Evolutionary conservation across 805 yeast genomes (phyloP).

Genomic region (Starmera quercuum): DNA sequence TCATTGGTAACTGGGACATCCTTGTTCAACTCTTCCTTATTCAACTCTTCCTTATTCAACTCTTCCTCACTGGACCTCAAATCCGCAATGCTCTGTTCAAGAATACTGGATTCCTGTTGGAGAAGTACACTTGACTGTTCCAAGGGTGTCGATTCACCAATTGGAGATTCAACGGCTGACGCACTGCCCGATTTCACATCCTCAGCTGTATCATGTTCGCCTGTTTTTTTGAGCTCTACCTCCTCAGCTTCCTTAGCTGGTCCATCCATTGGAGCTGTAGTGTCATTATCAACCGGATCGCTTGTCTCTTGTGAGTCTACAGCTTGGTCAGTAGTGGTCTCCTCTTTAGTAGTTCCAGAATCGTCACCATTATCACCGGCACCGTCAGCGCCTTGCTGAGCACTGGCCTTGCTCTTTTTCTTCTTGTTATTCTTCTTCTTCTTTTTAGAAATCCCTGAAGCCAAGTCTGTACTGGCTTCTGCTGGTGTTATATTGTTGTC

Average conservation of each 20-base stretch:
- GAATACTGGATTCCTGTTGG: not conserved
- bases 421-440: constrained; percentile 9
- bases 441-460: constrained; percentile 1
- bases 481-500: not conserved
- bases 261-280: no score
- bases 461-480: no score
- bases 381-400: not conserved
- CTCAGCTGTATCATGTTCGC: not conserved
- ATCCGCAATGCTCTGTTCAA: not conserved
- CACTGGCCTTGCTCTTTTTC: constrained; percentile 3
- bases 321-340: not conserved
- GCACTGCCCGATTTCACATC: not conserved
- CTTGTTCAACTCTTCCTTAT: not conserved
- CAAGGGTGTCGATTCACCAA: constrained; percentile 11
- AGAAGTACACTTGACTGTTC: not conserved
- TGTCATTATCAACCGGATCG: not conserved
- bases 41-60: not conserved
- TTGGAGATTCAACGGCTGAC: constrained; percentile 3
- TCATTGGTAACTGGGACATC: no score
- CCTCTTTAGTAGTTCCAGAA: constrained; percentile 9
- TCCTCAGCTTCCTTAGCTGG: not conserved
- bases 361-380: constrained; percentile 1
- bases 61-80: not conserved
- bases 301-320: not conserved
- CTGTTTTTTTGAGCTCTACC: not conserved